These are phyloP conservation scores for Penicillium ochrochloron DNA, from an alignment of 495 filamentous ascomycete species.

Conservation along the genomic window DNA sequence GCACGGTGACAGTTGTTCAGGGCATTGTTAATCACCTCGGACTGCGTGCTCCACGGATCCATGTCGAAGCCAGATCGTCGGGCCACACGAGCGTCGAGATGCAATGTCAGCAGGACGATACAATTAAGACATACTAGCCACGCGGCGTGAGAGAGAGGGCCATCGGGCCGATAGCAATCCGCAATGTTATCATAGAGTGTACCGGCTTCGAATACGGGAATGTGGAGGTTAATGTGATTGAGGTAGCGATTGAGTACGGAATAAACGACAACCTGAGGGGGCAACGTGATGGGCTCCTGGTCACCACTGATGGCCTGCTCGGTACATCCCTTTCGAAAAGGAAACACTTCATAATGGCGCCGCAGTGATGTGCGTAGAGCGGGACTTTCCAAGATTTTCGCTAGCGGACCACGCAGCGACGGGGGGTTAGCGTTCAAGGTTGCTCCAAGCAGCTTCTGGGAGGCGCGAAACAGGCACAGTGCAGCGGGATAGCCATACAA, in stretches of 20 bases:
- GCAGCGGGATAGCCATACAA: conserved; percentile 6
- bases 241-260: conserved; percentile 2
- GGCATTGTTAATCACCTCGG: background rate
- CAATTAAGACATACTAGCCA: background rate
- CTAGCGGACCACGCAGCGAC: conserved; percentile 2
- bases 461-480: conserved; percentile 8
- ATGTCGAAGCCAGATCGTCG: conserved; percentile 3
- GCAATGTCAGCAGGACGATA: conserved; percentile 8
- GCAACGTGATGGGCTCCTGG: background rate
- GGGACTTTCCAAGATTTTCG: background rate
- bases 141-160: background rate
- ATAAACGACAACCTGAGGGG: background rate
- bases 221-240: background rate
- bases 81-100: conserved; percentile 3
- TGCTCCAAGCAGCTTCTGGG: conserved; percentile 5
- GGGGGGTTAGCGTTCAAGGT: background rate
- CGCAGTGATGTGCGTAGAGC: background rate
- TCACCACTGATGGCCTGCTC: background rate
- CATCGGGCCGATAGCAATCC: conserved; percentile 2
- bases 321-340: conserved; percentile 5
- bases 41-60: conserved; percentile 1
- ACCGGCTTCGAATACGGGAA: conserved; percentile 2
- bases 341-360: conserved; percentile 1
- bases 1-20: conserved; percentile 5
- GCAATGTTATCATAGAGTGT: background rate